Conservation (phyloP, 139 green algal genomes). For the Nannochloris sp. region DNA sequence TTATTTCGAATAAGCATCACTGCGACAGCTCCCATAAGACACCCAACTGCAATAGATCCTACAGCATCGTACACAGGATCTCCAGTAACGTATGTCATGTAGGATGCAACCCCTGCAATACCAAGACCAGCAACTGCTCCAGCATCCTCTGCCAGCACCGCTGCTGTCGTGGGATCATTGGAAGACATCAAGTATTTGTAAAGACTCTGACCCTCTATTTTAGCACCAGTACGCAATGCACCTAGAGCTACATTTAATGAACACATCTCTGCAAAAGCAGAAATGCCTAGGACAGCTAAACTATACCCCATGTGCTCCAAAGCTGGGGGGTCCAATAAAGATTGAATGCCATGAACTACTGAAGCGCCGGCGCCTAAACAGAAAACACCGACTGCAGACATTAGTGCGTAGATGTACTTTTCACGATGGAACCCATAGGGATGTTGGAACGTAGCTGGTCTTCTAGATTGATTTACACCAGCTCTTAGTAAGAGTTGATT, state of each 20-base stretch:
- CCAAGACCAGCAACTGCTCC: conserved; percentile 64
- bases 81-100: conserved; percentile 40
- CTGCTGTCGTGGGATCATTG: conserved; percentile 78
- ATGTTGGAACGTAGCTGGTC: conserved; percentile 57
- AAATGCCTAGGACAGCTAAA: conserved; percentile 59
- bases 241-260: conserved; percentile 66
- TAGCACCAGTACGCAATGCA: conserved; percentile 41
- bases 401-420: conserved; percentile 86
- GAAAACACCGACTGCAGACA: conserved; percentile 89
- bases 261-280: conserved; percentile 61
- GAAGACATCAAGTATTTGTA: conserved; percentile 55
- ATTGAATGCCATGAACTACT: conserved; percentile 69
- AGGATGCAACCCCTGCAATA: conserved; percentile 40
- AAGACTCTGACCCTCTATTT: conserved; percentile 38
- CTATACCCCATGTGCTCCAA: conserved; percentile 33
- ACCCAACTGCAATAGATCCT: conserved; percentile 73
- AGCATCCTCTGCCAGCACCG: conserved; percentile 86
- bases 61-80: conserved; percentile 72
- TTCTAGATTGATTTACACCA: conserved; percentile 54
- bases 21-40: conserved; percentile 74
- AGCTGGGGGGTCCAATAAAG: conserved; percentile 34
- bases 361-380: conserved; percentile 81
- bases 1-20: conserved; percentile 83
- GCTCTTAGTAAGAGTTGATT: conserved; percentile 83
- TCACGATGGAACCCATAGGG: conserved; percentile 88